These are phyloP conservation scores for Entomortierella parvispora DNA, from an alignment of 192 early-diverging fungal species.

Conservation along the genomic window DNA sequence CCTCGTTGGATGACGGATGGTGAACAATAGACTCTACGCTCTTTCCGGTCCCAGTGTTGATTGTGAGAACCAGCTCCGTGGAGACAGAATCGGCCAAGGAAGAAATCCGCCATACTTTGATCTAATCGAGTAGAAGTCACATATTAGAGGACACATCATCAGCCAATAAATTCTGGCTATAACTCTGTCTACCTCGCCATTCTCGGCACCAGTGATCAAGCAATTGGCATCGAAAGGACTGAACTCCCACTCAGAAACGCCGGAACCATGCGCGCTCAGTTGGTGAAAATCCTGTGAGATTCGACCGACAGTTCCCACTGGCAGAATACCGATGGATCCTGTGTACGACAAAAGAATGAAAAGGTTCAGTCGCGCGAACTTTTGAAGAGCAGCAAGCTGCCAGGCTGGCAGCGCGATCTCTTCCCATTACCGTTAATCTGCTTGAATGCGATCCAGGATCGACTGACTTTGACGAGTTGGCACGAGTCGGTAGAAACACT, in stretches of 20 bases:
- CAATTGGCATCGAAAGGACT: constrained; percentile 53
- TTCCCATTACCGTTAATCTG: constrained; percentile 21
- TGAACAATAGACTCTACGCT: constrained; percentile 53
- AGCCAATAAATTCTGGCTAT: neutral
- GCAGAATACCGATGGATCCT: constrained; percentile 36
- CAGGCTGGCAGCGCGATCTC: no score
- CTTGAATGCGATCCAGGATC: constrained; percentile 45
- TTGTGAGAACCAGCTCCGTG: constrained; percentile 27
- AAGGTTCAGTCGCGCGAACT: neutral
- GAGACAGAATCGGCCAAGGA: neutral
- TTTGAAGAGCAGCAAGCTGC: neutral
- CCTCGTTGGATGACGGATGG: constrained; percentile 61
- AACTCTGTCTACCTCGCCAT: constrained; percentile 53
- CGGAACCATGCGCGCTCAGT: constrained; percentile 55
- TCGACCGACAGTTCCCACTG: constrained; percentile 24
- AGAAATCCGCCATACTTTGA: constrained; percentile 60
- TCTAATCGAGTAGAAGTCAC: constrained; percentile 15
- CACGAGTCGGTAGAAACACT: constrained; percentile 33
- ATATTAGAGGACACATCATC: neutral
- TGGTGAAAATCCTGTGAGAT: constrained; percentile 22
- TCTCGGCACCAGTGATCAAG: constrained; percentile 57
- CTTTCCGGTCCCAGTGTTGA: constrained; percentile 46
- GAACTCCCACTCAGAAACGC: constrained; percentile 60
- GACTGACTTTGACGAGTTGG: constrained; percentile 39
- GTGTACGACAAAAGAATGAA: neutral